Conservation (phyloP, 257 asterid species). For the Rauvolfia tetraphylla region DNA sequence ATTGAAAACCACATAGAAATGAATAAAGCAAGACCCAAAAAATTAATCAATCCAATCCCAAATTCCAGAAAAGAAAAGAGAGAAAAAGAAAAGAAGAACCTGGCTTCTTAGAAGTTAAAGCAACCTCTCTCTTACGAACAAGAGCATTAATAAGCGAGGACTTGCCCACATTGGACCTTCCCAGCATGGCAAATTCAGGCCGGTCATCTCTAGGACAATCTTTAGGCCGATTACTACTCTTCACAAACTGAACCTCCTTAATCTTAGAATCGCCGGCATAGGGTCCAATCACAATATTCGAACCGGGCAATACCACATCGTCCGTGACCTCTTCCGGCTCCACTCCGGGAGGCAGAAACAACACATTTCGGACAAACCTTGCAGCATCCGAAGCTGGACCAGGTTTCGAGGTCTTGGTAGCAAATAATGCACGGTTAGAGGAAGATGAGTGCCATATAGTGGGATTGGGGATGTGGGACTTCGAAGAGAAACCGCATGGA, state of each 20-base stretch:
- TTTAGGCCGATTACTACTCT: constrained; percentile 73
- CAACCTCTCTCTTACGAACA: constrained; percentile 81
- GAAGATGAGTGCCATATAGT: constrained; percentile 2
- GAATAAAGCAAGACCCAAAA: neutral
- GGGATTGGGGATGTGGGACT: constrained; percentile 2
- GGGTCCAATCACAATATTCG: constrained; percentile 86
- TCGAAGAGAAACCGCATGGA: neutral
- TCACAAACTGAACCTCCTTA: constrained; percentile 66
- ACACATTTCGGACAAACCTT: constrained; percentile 29
- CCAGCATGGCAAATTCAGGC: constrained; percentile 94
- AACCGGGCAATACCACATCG: constrained; percentile 74
- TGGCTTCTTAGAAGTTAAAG: constrained; percentile 94
- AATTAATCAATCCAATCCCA: neutral
- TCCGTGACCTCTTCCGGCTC: constrained; percentile 65
- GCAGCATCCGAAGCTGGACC: constrained; percentile 34
- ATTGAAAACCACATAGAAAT: too few species aligned
- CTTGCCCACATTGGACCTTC: constrained; percentile 96
- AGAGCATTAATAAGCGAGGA: constrained; percentile 81
- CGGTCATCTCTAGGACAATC: constrained; percentile 78
- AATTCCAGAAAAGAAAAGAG: constrained; percentile 10
- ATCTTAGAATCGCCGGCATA: constrained; percentile 85
- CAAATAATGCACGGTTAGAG: constrained; percentile 6
- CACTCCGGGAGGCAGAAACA: constrained; percentile 80
- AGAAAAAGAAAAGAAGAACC: constrained; percentile 32
- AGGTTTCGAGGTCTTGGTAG: constrained; percentile 30